Evolutionary conservation across 257 asterid species (phyloP).

Genomic region (Echium plantagineum): DNA sequence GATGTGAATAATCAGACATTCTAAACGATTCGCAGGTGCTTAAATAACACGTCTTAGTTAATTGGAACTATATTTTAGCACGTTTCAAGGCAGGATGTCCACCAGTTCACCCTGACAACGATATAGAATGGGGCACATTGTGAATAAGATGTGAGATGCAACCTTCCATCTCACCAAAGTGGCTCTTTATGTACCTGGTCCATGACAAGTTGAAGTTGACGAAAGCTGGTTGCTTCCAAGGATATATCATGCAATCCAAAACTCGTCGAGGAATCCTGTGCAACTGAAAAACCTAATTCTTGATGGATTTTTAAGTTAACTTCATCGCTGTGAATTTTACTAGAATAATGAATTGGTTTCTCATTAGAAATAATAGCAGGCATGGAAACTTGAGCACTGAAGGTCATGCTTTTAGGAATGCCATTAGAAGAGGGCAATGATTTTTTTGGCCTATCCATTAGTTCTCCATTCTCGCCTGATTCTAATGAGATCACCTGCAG

Average conservation of each 20-base stretch:
- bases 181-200: constrained; percentile 20
- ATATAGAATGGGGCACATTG: background rate
- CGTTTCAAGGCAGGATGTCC: background rate
- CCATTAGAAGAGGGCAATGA: constrained; percentile 15
- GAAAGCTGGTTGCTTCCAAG: constrained; percentile 49
- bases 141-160: too few relatives aligned
- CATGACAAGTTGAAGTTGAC: constrained; percentile 57
- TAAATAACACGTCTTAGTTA: too few relatives aligned
- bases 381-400: constrained; percentile 24
- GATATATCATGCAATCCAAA: constrained; percentile 36
- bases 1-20: background rate
- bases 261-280: constrained; percentile 33
- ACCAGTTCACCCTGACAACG: background rate
- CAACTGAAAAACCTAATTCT: constrained; percentile 40
- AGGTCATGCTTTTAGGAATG: constrained; percentile 10
- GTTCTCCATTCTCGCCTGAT: constrained; percentile 23
- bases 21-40: too few relatives aligned
- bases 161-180: too few relatives aligned
- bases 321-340: constrained; percentile 30
- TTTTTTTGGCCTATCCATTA: constrained; percentile 13
- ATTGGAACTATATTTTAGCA: too few relatives aligned
- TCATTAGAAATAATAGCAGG: constrained; percentile 21
- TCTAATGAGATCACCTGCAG: constrained; percentile 22
- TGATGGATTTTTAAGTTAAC: constrained; percentile 20
- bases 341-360: constrained; percentile 20